phyloP scores from a whole-genome alignment of 805 yeast genomes.

The Starmerella tilneyi region DNA sequence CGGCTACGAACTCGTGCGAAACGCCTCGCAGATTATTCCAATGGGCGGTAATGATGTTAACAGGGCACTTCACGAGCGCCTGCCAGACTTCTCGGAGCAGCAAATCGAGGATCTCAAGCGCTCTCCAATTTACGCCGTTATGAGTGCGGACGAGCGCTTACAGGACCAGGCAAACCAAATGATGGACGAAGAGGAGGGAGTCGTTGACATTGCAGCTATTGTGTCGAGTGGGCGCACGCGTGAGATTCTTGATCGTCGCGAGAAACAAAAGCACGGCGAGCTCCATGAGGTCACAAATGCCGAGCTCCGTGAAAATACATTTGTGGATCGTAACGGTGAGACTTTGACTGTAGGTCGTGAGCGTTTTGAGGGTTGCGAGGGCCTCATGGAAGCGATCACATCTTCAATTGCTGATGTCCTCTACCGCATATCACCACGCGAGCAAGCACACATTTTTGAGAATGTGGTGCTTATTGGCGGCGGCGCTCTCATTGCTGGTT shows the following conservation, averaged over 20 bases:
- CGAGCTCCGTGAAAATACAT: constrained; percentile 63
- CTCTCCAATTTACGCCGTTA: constrained; percentile 68
- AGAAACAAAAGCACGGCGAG: constrained; percentile 37
- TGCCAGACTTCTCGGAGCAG: constrained; percentile 46
- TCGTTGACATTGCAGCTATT: constrained; percentile 79
- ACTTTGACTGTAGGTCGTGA: constrained; percentile 72
- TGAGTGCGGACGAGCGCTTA: constrained; percentile 50
- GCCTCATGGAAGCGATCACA: constrained; percentile 47
- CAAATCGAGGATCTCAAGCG: constrained; percentile 69
- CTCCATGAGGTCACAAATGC: constrained; percentile 40
- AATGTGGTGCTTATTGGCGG: constrained; percentile 70
- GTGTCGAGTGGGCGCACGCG: constrained; percentile 68
- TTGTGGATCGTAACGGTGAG: constrained; percentile 50
- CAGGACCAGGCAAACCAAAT: constrained; percentile 10
- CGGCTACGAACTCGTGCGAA: constrained; percentile 53
- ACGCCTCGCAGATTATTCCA: constrained; percentile 41
- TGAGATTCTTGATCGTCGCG: constrained; percentile 58
- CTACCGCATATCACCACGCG: constrained; percentile 51
- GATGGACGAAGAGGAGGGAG: constrained; percentile 53
- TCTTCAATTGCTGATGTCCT: constrained; percentile 45
- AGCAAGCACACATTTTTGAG: constrained; percentile 76
- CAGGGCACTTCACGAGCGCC: constrained; percentile 38
- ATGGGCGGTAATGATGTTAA: constrained; percentile 62
- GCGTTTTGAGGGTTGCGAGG: constrained; percentile 70
- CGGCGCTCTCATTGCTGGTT: constrained; percentile 65